A percentile compares a stretch with the other conserved stretches of the same genome.
phyloP scores from a whole-genome alignment of 345 rosid genomes.

The Euphorbia lathyris region DNA sequence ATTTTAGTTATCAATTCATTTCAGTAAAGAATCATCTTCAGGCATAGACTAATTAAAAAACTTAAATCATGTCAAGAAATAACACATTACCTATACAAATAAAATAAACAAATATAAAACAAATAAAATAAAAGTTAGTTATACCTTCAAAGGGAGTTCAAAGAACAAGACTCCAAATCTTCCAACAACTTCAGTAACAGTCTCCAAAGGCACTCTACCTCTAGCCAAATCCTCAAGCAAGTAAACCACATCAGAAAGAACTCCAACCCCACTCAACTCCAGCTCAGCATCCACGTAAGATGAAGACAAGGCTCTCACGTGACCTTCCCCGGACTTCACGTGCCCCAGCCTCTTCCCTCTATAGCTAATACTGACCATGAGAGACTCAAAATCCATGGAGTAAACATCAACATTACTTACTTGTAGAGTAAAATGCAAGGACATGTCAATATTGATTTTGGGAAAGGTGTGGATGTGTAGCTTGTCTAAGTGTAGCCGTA shows the following conservation, averaged over 20 bases:
- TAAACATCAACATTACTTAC: conserved; percentile 69
- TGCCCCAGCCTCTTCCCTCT: conserved; percentile 73
- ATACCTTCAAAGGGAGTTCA: conserved; percentile 66
- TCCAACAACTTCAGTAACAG: conserved; percentile 60
- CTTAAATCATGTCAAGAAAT: no score
- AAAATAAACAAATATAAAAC: no score
- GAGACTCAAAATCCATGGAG: conserved; percentile 49
- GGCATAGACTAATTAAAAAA: no score
- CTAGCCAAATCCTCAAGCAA: conserved; percentile 44
- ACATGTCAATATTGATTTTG: conserved; percentile 45
- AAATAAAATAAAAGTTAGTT: background rate
- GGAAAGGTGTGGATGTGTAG: conserved; percentile 50
- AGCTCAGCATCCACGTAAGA: conserved; percentile 65
- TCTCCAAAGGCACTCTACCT: conserved; percentile 39
- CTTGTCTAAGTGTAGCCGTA: conserved; percentile 44
- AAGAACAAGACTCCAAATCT: conserved; percentile 52
- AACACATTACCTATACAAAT: no score
- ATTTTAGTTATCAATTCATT: no score
- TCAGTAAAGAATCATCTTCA: no score
- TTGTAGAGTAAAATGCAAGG: conserved; percentile 47
- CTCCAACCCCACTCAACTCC: conserved; percentile 51
- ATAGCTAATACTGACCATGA: conserved; percentile 56
- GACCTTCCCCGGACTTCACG: conserved; percentile 52
- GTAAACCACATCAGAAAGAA: conserved; percentile 52
- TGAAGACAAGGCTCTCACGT: conserved; percentile 58